Base-by-base conservation (phyloP, 2,329 filamentous ascomycete genomes). In the Neofusicoccum cordaticola region DNA sequence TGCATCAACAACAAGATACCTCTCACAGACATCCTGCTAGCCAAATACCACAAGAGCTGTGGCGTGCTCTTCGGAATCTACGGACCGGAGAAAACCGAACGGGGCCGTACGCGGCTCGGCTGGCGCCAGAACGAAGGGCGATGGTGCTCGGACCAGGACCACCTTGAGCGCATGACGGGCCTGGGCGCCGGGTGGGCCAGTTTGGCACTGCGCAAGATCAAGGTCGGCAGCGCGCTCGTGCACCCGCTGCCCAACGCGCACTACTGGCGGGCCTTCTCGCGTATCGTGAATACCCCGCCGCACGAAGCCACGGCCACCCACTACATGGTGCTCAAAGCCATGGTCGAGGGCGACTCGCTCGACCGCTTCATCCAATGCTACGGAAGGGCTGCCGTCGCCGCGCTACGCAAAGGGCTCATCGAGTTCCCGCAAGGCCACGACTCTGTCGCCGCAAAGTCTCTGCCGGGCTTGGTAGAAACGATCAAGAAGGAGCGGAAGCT, bases 61-160 rank as follows among this genome's bases (percentile, higher is more conserved):
- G 94, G 95, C 0, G 88, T 93, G 1, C 81, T 99, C 0, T 98
- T 96, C 74, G 94, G 94, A 17, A 86, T 93, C 68, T 84, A 86
- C 48, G 93, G 92, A 27, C 87, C 82, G 67, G 92, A 96, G 74
- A 88, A 84, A 67, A 96, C 88, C 0, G 84, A 68, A 15, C 66
- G 70, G 62, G 75, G 75, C 35, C 71, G 71, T 31, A 62, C 67
- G 31, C 71, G 73, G 4, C 69, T 78, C 6, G 76, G 76, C n/a
- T 75, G 71, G 72, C 68, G 69, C 63, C 70, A 57, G 65, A 68
- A 65, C 35, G 71, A 76, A 47, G 74, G 69, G 39, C 68, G 68
- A 6, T 94, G 85, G 81, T 82, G 90, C 66, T 79, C 83, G 1
- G 88, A 91, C 70, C 88, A 92, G 74, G 80, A 81, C n/a, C 93